Evolutionary conservation across 2,329 filamentous ascomycete species (phyloP).

Genomic region (Nannizzia gypsea): DNA sequence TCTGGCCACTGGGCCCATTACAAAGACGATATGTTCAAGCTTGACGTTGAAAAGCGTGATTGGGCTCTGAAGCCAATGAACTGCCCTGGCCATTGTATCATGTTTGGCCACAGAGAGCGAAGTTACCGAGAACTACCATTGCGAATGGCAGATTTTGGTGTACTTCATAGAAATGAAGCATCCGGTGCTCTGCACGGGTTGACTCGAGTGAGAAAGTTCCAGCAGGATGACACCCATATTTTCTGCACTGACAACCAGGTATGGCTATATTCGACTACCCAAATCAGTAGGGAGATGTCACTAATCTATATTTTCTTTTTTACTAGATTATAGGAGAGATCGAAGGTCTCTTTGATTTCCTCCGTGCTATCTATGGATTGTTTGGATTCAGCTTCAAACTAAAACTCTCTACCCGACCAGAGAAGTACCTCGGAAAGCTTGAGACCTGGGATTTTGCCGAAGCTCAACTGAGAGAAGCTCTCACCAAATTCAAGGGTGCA

Average conservation of each 20-base stretch:
- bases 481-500: slow-evolving; percentile 63
- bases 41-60: slow-evolving; percentile 67
- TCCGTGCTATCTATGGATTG: slow-evolving; percentile 65
- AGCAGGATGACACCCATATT: slow-evolving; percentile 93
- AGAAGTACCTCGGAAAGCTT: slow-evolving; percentile 77
- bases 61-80: slow-evolving; percentile 96
- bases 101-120: slow-evolving; percentile 71
- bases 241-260: slow-evolving; percentile 77
- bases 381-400: slow-evolving; percentile 87
- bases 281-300: neutral
- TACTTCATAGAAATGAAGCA: slow-evolving; percentile 88
- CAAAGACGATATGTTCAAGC: slow-evolving; percentile 91
- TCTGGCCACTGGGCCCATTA: slow-evolving; percentile 93
- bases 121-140: slow-evolving; percentile 85
- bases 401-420: slow-evolving; percentile 81
- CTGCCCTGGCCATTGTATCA: slow-evolving; percentile 84
- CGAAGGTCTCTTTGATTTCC: slow-evolving; percentile 73
- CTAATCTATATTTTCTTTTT: neutral
- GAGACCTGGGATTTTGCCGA: slow-evolving; percentile 87
- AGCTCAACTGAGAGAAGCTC: slow-evolving; percentile 61
- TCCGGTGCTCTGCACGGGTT: slow-evolving; percentile 84
- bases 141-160: slow-evolving; percentile 89
- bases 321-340: slow-evolving; percentile 57
- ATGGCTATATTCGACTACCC: slow-evolving; percentile 7
- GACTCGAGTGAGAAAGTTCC: slow-evolving; percentile 84